phyloP scores from a whole-genome alignment of 2,329 filamentous ascomycete genomes.

The Neopestalotiopsis sp. region DNA sequence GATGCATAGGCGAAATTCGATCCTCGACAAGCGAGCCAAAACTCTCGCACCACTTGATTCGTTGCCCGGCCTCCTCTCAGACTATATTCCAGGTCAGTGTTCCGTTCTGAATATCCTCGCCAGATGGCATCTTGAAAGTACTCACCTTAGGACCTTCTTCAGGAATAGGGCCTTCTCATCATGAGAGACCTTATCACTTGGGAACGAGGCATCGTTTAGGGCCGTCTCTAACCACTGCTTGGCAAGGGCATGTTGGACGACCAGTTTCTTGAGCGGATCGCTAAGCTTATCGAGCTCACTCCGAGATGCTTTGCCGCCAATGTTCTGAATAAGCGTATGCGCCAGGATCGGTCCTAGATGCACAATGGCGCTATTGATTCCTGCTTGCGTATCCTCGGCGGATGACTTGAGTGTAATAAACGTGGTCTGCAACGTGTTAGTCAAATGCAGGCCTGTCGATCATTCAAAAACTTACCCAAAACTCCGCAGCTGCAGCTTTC shows the following conservation, averaged over 20 bases:
- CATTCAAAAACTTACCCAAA: constrained; percentile 65
- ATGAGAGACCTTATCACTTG: constrained; percentile 61
- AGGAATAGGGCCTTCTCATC: constrained; percentile 69
- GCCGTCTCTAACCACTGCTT: constrained; percentile 69
- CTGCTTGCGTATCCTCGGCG: constrained; percentile 47
- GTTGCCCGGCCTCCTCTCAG: constrained; percentile 69
- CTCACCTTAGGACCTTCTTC: constrained; percentile 68
- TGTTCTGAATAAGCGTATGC: constrained; percentile 65
- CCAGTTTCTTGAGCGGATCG: constrained; percentile 74
- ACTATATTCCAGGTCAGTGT: constrained; percentile 40
- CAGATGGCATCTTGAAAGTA: constrained; percentile 19
- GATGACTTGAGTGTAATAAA: constrained; percentile 57
- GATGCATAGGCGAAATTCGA: constrained; percentile 67
- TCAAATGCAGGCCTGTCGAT: constrained; percentile 18
- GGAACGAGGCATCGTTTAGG: constrained; percentile 60
- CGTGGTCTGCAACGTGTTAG: constrained; percentile 45
- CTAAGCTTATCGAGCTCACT: constrained; percentile 75
- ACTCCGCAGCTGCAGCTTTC: constrained; percentile 74
- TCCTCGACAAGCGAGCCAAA: constrained; percentile 73
- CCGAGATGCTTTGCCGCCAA: constrained; percentile 71
- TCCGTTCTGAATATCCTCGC: not conserved
- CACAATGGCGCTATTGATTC: constrained; percentile 55
- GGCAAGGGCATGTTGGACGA: constrained; percentile 59
- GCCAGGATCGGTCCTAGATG: constrained; percentile 68
- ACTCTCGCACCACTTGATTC: constrained; percentile 72